Base-by-base conservation (phyloP, 164 flowering plant genomes). In the Saururus chinensis region DNA sequence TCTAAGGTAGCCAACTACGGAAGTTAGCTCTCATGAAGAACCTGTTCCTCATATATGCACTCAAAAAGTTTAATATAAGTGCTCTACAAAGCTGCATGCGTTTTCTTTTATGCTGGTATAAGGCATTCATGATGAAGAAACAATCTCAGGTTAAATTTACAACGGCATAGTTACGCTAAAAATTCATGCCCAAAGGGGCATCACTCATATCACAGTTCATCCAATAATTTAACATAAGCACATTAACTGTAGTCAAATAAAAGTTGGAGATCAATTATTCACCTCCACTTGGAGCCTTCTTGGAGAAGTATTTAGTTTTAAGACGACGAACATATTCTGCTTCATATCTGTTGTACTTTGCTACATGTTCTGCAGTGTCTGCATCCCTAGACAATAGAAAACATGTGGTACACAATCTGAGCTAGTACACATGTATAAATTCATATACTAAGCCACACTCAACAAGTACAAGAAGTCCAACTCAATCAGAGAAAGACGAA, bases 231-330 rank as follows among this genome's bases (percentile, higher is more conserved):
- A 30, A 30, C 37, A 30, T 30, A 30, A 30, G 37, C 37, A 30
- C 37, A 45, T 45, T 45, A 45, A 45, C 11, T 45, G 49, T 17
- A 12, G 49, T 45, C 17, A 45, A 45, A 45, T 0, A 19, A 55
- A 6, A 54, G 57, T 17, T 19, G 13, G 8, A 21, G 40, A 22
- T 9, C 16, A 45, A 20, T 12, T 21, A 49, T 16, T 60, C 51
- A 60, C 63, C 63, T 60, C 63, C 63, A 45, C n/a, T 60, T 0
- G 21, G 45, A 42, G 63, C 53, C 53, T 60, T 60, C 35, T 26
- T 60, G 1, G 63, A 60, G 23, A 60, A 60, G 30, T 60, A 60
- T 49, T 60, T 60, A 9, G 63, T 53, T 42, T 60, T 45, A 16
- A 60, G 16, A 5, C 63, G 52, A 22, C 63, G 63, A 13, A 60